Conservation (phyloP, 495 filamentous ascomycete species). For the Penicillium fimorum region DNA sequence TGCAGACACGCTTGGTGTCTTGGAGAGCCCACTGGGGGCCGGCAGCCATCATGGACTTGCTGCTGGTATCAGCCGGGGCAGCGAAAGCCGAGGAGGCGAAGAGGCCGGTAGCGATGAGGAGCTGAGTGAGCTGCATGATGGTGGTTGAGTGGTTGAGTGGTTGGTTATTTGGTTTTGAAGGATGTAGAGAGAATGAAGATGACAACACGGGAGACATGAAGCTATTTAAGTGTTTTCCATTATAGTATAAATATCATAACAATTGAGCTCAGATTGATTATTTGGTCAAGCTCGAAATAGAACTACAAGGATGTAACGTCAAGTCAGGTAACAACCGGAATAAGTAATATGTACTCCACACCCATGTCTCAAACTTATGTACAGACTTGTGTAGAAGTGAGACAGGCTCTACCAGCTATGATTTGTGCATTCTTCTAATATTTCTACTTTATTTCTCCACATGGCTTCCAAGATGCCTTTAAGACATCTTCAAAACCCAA, state of each 20-base stretch:
- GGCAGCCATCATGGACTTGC: slow-evolving; percentile 39
- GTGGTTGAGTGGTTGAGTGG: background rate
- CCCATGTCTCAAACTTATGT: background rate
- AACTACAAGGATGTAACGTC: slow-evolving; percentile 5
- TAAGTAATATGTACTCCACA: background rate
- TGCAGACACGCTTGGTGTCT: slow-evolving; percentile 48
- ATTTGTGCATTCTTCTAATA: slow-evolving; percentile 2
- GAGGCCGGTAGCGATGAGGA: slow-evolving; percentile 36
- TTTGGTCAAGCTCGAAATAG: slow-evolving; percentile 1
- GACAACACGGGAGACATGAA: background rate
- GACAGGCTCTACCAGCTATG: background rate
- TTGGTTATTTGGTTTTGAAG: background rate
- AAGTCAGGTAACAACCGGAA: background rate
- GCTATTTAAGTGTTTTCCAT: slow-evolving; percentile 1
- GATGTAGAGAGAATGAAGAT: slow-evolving; percentile 1
- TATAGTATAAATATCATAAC: background rate
- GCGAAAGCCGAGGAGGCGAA: slow-evolving; percentile 42
- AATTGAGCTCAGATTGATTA: background rate
- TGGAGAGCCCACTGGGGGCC: slow-evolving; percentile 49
- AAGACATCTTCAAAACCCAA: slow-evolving; percentile 5
- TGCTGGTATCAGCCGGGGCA: slow-evolving; percentile 23
- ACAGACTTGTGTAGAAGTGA: background rate
- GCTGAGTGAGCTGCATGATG: slow-evolving; percentile 49
- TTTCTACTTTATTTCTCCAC: background rate
- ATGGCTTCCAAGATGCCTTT: background rate